Conservation (phyloP, 768 basidiomycete species). For the Omphalotus guepiniiformis region DNA sequence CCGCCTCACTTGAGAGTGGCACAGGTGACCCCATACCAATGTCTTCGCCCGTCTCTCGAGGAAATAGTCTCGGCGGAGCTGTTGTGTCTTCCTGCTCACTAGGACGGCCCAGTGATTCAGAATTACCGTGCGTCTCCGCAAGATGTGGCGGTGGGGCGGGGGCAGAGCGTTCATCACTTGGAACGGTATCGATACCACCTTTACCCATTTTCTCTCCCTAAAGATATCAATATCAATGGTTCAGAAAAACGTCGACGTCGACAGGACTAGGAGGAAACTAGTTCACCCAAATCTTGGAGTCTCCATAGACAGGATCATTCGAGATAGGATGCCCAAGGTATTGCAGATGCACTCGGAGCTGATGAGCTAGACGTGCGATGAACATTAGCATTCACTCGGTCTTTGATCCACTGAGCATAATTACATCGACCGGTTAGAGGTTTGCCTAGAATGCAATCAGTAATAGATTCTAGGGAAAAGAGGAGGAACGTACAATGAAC, state of each 20-base stretch:
- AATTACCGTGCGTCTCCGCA: constrained; percentile 36
- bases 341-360: constrained; percentile 95
- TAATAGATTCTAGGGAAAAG: no score
- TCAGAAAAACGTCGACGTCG: background rate
- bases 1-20: constrained; percentile 70
- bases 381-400: background rate
- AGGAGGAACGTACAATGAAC: no score
- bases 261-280: constrained; percentile 12
- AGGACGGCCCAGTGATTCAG: constrained; percentile 35
- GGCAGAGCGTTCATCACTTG: constrained; percentile 60
- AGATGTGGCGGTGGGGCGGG: constrained; percentile 55
- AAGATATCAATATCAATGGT: constrained; percentile 7
- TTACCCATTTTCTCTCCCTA: constrained; percentile 72
- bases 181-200: constrained; percentile 75
- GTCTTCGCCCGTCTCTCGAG: constrained; percentile 82
- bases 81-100: background rate
- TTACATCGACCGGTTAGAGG: constrained; percentile 91
- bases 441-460: constrained; percentile 48
- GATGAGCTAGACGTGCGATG: constrained; percentile 65
- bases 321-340: constrained; percentile 91
- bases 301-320: constrained; percentile 93
- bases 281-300: constrained; percentile 68
- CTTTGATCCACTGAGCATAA: constrained; percentile 22
- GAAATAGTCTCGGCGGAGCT: constrained; percentile 45
- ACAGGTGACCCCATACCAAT: constrained; percentile 88